Percentiles rank a stretch among this genome's conserved stretches.
phyloP scores from a whole-genome alignment of 2,329 filamentous ascomycete genomes.

The Clonostachys rhizophaga region DNA sequence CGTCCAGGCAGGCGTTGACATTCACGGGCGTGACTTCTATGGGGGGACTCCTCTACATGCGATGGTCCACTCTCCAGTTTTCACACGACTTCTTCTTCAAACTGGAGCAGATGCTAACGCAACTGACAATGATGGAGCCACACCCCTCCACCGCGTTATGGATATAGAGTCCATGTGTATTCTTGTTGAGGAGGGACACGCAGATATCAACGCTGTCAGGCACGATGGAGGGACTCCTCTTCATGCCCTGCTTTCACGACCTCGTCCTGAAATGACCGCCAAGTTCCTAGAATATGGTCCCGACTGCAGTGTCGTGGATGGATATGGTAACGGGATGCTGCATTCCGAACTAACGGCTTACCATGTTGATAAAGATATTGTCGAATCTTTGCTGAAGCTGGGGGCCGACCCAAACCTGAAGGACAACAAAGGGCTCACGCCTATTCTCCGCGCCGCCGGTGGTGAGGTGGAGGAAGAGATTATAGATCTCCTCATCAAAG shows the following conservation, averaged over 20 bases:
- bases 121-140: not conserved
- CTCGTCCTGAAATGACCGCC: too few relatives aligned
- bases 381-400: not conserved
- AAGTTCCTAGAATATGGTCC: too few relatives aligned
- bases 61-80: too few relatives aligned
- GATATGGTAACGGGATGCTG: too few relatives aligned
- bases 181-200: not conserved
- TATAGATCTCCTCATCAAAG: not conserved
- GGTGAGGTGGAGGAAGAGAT: not conserved
- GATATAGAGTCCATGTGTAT: not conserved
- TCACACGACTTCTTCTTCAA: too few relatives aligned
- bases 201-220: not conserved
- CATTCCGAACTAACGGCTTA: too few relatives aligned
- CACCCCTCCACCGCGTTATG: not conserved
- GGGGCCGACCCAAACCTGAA: not conserved
- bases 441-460: not conserved
- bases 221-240: not conserved
- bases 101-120: not conserved
- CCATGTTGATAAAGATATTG: not conserved
- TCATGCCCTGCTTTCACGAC: not conserved
- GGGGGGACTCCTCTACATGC: too few relatives aligned
- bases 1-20: too few relatives aligned
- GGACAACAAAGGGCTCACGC: not conserved
- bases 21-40: too few relatives aligned
- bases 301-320: too few relatives aligned